Evolutionary conservation across 805 yeast species (phyloP), one percentile per base, ranked within the genome.

Genomic region (Pichia paraexigua): DNA sequence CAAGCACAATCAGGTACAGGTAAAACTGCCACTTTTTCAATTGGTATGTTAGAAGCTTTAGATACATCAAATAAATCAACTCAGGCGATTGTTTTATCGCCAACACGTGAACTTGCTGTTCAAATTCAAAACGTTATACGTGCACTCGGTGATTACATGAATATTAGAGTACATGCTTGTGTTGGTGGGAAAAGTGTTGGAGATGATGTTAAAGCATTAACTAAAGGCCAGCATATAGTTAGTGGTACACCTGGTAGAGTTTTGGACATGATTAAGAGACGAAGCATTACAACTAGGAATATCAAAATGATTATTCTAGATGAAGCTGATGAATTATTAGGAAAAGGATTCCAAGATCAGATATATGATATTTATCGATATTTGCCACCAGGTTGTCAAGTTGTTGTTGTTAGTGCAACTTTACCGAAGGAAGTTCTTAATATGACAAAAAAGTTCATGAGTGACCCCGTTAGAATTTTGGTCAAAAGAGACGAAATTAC

Each of bases 231-330:
- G 58, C 97, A 92, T 74, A 79, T 92, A 53, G 95, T 94, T 53
- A 92, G 90, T 63, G 99, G 98, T 68, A 94, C 99, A 54, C 99
- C 99, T 62, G 99, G 99, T 66, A 83, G 99, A 75, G 97, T 94
- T 58, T 80, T 76, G 64, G 98, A 94, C 71, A 89, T 94, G 92
- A 91, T 94, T 67, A 87, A 87, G 72, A 82, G 97, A 70, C 79
- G 96, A 65, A 77, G 76, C 73, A 82, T 94, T 71, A 82, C 75
- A 68, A 85, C 96, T 58, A 80, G 87, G 63, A 78, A 83, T 70
- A 78, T 94, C 65, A 89, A 90, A 77, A 89, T 94, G 95, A 81
- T 94, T 74, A 83, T 92, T 67, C 78, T 94, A 66, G 99, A 92
- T 75, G 99, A 92, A 77, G 98, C 98, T 65, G 99, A 92, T 78